Evolutionary conservation across 805 yeast species (phyloP), one percentile per base, ranked within the genome.

Genomic region (Kluyveromyces lactis): DNA sequence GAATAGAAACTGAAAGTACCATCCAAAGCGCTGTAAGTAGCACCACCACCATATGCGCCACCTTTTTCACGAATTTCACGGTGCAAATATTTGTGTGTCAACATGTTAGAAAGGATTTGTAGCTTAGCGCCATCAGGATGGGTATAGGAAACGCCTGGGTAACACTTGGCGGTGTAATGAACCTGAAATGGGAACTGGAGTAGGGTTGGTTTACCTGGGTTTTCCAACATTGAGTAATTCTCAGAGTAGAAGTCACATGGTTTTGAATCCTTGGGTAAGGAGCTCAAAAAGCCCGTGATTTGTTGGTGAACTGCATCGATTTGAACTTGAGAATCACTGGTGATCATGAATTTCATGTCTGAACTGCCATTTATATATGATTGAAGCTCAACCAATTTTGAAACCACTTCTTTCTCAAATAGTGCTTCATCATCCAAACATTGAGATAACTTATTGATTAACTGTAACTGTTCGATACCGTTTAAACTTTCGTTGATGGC

Each of bases 1-100:
- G 97, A 87, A 63, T 82, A 92, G 63, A 72, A 86, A 26, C 83
- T 73, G 52, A 90, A 76, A 2, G 79, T 51, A 0, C 97, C 97
- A 37, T 83, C 86, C 17, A 85, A 56, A 0, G 90, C 86, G 56
- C 81, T 84, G 58, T 80, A 92, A 6, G 74, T 64, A 4, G 95
- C 83, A 3, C 98, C 98, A 4, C 95, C 97, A 6, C 98, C 98
- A 56, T 92, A 92, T 0, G 98, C 98, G 43, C 98, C 98, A 42
- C 95, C 95, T 53, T 90, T 78, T 56, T 92, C 98, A 48, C 98
- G 75, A 28, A 92, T 78, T 47, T 87, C 95, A 10, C 86, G 75
- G 60, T 92, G 98, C 36, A 92, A 66, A 49, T 84, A 76, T 53
- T 83, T 85, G 62, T 81, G 89, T 0, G 95, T 81, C 49, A 87